Percentiles rank a stretch among this genome's conserved stretches.
These are phyloP conservation scores for Solanum tarapatanum DNA, from an alignment of 257 asterid genomes.

Conservation along the genomic window DNA sequence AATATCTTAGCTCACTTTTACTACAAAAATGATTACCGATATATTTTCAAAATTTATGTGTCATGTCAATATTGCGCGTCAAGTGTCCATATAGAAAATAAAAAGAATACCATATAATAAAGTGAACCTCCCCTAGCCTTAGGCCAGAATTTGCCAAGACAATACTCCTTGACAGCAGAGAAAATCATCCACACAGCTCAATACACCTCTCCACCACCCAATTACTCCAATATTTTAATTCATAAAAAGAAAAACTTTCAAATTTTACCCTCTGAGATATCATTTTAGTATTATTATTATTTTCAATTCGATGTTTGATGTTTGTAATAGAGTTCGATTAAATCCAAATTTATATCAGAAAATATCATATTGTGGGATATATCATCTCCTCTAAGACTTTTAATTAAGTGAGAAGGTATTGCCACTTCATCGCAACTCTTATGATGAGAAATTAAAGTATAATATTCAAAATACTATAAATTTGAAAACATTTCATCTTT, in stretches of 20 bases:
- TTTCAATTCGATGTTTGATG: rapidly evolving
- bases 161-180: not conserved
- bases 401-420: not conserved
- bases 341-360: rapidly evolving
- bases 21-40: too few relatives aligned
- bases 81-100: not conserved
- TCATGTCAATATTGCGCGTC: rapidly evolving
- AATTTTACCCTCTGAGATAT: not conserved
- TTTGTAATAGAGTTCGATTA: rapidly evolving
- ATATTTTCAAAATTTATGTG: too few relatives aligned
- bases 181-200: not conserved
- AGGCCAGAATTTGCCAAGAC: not conserved
- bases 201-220: not conserved
- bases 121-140: not conserved
- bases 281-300: not conserved
- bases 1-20: rapidly evolving
- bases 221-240: not conserved
- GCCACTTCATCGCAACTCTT: not conserved
- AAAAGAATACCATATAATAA: not conserved
- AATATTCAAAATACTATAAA: not conserved
- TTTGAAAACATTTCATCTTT: too few relatives aligned
- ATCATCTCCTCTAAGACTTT: rapidly evolving
- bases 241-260: not conserved
- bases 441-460: not conserved
- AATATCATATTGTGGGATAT: not conserved